Evolutionary conservation across 371 early-diverging fungal species (phyloP), one percentile per base, ranked within the genome.

Genomic region (Rhizomucor miehei): DNA sequence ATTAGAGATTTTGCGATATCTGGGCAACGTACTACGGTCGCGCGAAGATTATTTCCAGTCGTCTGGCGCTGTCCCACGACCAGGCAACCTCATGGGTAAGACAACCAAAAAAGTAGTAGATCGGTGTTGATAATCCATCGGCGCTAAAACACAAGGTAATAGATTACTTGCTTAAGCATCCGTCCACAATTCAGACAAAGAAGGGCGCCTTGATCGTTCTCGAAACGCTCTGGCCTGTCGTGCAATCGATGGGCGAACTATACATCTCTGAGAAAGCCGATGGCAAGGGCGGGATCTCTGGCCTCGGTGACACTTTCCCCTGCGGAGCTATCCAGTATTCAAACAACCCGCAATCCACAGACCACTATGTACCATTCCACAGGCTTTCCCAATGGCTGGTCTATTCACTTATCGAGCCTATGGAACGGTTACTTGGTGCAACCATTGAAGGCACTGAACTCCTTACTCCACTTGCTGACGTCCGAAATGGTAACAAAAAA

Each of bases 351-450:
- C 55, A 63, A 14, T 53, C 54, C 14, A 56, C 53, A 5, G 70
- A 67, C 3, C 69, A 72, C 19, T 66, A 84, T 34, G 87, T 93
- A 12, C 72, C 91, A 4, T 94, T 94, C 73, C 94, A 95, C 69
- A 92, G 91, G 57, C 73, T 95, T 51, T 89, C 92, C 6, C 93
- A 94, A 66, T 95, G 96, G 96, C 84, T 95, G 36, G 87, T 92
- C n/a, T 95, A 93, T 69, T 92, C 93, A 0, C 76, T 95, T 48
- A 85, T 94, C 72, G 96, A 95, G 48, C 91, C 91, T 1, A 69
- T 95, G 49, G 79, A 81, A 46, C 79, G 77, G 25, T 58, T 89
- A 23, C 60, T 84, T 16, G 76, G 76, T 36, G 70, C 90, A 25
- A 75, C 61, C 6, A 84, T 94, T 52, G 73, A 71, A 51, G 87